Evolutionary conservation across 768 basidiomycete genomes (phyloP).

Genomic region (Leucosporidium yakuticum): DNA sequence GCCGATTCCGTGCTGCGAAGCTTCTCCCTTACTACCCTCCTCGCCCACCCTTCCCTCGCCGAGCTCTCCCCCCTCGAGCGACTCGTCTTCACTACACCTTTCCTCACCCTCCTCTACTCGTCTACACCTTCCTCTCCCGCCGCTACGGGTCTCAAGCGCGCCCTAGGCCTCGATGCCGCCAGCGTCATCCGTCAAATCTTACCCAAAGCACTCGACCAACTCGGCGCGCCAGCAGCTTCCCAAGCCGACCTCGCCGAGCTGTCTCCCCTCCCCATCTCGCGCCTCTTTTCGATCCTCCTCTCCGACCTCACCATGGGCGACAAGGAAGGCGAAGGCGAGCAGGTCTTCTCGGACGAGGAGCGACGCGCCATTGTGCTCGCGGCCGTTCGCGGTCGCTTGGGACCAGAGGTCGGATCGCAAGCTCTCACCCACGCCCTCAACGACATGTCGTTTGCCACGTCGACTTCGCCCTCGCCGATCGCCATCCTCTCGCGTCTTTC

Average conservation of each 20-base stretch:
- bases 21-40: slow-evolving; percentile 76
- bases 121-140: slow-evolving; percentile 45
- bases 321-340: slow-evolving; percentile 5
- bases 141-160: slow-evolving; percentile 39
- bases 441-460: slow-evolving; percentile 21
- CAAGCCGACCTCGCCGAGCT: slow-evolving; percentile 70
- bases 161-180: slow-evolving; percentile 58
- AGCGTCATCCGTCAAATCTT: slow-evolving; percentile 61
- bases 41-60: slow-evolving; percentile 55
- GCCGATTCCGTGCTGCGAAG: slow-evolving; percentile 75
- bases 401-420: slow-evolving; percentile 21
- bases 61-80: slow-evolving; percentile 73
- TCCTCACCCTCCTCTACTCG: slow-evolving; percentile 53
- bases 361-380: slow-evolving; percentile 18
- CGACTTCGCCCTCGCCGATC: slow-evolving; percentile 10
- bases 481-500: slow-evolving; percentile 14
- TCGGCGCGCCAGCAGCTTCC: neutral
- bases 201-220: slow-evolving; percentile 7
- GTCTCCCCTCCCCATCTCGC: slow-evolving; percentile 64
- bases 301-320: slow-evolving; percentile 47
- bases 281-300: slow-evolving; percentile 73
- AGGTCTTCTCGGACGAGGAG: slow-evolving; percentile 10
- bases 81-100: slow-evolving; percentile 67
- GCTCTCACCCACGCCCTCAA: slow-evolving; percentile 31
- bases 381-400: slow-evolving; percentile 13